Evolutionary conservation across 768 basidiomycete genomes (phyloP).

Genomic region (Pleurotus ostreatus): DNA sequence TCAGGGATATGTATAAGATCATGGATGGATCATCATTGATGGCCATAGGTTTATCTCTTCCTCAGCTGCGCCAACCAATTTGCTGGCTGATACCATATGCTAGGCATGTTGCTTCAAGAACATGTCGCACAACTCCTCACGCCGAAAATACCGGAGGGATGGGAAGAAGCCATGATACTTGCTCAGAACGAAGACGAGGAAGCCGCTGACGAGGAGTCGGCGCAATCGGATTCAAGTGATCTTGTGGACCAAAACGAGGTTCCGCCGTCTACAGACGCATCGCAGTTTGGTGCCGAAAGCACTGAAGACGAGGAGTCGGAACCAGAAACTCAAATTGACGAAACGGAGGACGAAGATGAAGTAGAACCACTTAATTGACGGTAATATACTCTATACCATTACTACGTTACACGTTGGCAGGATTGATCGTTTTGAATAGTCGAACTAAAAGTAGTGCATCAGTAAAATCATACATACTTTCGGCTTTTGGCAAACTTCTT

Average conservation of each 20-base stretch:
- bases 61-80: neutral
- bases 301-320: neutral
- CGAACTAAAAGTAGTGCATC: too few species aligned
- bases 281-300: neutral
- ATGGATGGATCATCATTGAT: constrained; percentile 73
- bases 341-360: neutral
- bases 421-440: too few species aligned
- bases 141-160: constrained; percentile 37
- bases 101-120: constrained; percentile 70
- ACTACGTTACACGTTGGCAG: too few species aligned
- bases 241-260: neutral
- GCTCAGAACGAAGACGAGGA: constrained; percentile 7
- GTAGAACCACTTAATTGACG: neutral
- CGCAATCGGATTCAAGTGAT: neutral
- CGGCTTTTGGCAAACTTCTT: too few species aligned
- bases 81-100: neutral
- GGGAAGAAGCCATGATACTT: constrained; percentile 34
- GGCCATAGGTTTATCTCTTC: constrained; percentile 34
- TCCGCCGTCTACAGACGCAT: neutral
- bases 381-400: too few species aligned
- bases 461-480: too few species aligned
- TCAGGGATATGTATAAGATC: constrained; percentile 69
- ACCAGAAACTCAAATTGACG: neutral
- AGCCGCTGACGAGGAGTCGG: neutral
- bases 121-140: constrained; percentile 44